phyloP scores from a whole-genome alignment of 2,329 filamentous ascomycete species.

The Ambrosiella xylebori region DNA sequence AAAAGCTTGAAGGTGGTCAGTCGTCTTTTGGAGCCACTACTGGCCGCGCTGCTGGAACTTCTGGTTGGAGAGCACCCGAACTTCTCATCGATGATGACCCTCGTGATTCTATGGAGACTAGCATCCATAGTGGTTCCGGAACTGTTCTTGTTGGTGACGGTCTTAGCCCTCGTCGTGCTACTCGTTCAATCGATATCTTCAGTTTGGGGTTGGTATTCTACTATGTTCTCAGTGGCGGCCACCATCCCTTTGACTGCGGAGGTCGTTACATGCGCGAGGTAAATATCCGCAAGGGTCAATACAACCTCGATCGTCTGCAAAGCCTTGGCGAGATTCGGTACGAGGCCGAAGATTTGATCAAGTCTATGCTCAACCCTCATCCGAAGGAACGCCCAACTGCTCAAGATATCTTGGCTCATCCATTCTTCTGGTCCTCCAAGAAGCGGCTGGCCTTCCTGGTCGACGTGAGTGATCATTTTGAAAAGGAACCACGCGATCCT shows the following conservation, averaged over 20 bases:
- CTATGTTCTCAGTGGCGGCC: conserved; percentile 87
- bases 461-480: conserved; percentile 90
- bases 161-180: conserved; percentile 49
- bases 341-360: conserved; percentile 76
- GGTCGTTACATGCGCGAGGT: conserved; percentile 91
- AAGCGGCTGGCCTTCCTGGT: conserved; percentile 86
- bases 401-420: conserved; percentile 69
- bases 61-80: conserved; percentile 92
- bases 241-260: conserved; percentile 85
- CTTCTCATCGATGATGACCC: conserved; percentile 66
- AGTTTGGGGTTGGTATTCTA: conserved; percentile 96
- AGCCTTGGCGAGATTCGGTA: conserved; percentile 66
- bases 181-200: conserved; percentile 93
- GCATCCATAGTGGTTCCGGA: conserved; percentile 34
- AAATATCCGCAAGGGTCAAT: conserved; percentile 85
- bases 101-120: conserved; percentile 19
- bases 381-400: conserved; percentile 50
- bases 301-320: conserved; percentile 53
- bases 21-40: conserved; percentile 92
- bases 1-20: conserved; percentile 86
- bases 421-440: conserved; percentile 89
- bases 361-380: conserved; percentile 50
- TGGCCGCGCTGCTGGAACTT: conserved; percentile 80
- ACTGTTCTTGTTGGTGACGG: conserved; percentile 35
- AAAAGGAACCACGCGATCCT: conserved; percentile 75